Evolutionary conservation across 257 asterid genomes (phyloP).

Genomic region (Solanum bulbocastanum): DNA sequence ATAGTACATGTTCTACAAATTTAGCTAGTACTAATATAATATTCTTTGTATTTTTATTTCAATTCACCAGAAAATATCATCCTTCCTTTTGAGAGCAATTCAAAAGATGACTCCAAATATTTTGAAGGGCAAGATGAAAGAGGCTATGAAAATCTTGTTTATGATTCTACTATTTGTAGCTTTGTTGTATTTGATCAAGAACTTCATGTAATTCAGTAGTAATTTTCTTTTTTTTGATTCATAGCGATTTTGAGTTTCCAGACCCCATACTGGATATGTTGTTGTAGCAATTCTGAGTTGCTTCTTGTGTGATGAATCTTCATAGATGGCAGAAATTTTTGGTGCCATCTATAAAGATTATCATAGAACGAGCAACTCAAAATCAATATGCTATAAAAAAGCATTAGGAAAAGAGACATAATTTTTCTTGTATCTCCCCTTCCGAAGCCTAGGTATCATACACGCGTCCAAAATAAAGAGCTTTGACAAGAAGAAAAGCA

Average conservation of each 20-base stretch:
- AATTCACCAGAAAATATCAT: slow-evolving; percentile 28
- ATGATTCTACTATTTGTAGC: slow-evolving; percentile 17
- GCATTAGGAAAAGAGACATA: not conserved
- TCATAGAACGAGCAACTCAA: not conserved
- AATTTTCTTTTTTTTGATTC: not conserved
- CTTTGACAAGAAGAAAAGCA: no score
- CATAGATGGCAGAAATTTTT: not conserved
- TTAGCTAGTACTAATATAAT: not conserved
- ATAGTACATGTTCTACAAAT: not conserved
- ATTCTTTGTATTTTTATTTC: not conserved
- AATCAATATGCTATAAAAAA: not conserved
- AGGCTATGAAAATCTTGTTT: slow-evolving; percentile 4
- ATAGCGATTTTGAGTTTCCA: not conserved
- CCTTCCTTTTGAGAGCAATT: slow-evolving; percentile 17
- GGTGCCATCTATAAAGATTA: not conserved
- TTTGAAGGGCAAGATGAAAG: slow-evolving; percentile 15
- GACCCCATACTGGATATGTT: not conserved
- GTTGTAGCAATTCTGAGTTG: not conserved
- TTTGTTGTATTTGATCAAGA: not conserved
- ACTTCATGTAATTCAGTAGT: not conserved
- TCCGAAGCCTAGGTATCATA: no score
- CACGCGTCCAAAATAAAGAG: no score
- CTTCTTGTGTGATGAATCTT: not conserved
- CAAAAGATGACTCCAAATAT: slow-evolving; percentile 19
- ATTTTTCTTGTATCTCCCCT: no score